Percentiles rank a stretch among this genome's conserved stretches.
phyloP scores from a whole-genome alignment of 208 protist genomes.

The Acanthamoeba healyi region DNA sequence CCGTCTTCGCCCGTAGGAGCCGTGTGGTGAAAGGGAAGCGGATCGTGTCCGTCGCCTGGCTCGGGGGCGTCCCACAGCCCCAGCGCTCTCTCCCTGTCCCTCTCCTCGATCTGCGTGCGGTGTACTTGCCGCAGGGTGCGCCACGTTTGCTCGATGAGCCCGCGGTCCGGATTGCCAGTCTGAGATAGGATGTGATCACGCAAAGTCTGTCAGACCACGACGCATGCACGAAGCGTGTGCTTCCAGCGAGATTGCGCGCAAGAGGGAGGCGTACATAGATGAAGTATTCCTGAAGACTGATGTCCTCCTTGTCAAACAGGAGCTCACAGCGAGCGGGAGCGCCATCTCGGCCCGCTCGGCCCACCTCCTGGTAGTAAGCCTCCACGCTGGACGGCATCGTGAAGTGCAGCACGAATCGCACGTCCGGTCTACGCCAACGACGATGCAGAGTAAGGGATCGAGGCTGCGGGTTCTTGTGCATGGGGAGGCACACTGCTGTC shows the following conservation, averaged over 20 bases:
- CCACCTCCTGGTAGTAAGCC: constrained; percentile 72
- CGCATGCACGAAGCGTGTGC: too few species aligned
- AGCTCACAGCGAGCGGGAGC: constrained; percentile 19
- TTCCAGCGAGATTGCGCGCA: too few species aligned
- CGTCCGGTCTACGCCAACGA: constrained; percentile 10
- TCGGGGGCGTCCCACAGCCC: constrained; percentile 16
- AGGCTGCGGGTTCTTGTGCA: too few species aligned
- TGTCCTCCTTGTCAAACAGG: constrained; percentile 2
- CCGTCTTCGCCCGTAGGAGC: neutral
- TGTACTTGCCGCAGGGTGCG: neutral
- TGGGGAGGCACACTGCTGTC: too few species aligned
- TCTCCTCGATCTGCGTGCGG: neutral
- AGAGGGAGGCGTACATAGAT: too few species aligned
- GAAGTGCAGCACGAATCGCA: constrained; percentile 62
- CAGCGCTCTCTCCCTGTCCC: neutral
- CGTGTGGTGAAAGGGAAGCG: neutral
- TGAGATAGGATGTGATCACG: too few species aligned
- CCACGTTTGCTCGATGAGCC: neutral
- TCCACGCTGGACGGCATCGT: constrained; percentile 47
- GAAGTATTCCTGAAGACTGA: constrained; percentile 23
- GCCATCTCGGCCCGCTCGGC: constrained; percentile 59
- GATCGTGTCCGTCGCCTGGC: neutral
- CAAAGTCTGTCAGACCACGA: too few species aligned
- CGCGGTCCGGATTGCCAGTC: neutral
- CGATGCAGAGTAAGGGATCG: neutral